Evolutionary conservation across 768 basidiomycete genomes (phyloP), one percentile per base, ranked within the genome.

Genomic region (Rhodotorula babjevae): DNA sequence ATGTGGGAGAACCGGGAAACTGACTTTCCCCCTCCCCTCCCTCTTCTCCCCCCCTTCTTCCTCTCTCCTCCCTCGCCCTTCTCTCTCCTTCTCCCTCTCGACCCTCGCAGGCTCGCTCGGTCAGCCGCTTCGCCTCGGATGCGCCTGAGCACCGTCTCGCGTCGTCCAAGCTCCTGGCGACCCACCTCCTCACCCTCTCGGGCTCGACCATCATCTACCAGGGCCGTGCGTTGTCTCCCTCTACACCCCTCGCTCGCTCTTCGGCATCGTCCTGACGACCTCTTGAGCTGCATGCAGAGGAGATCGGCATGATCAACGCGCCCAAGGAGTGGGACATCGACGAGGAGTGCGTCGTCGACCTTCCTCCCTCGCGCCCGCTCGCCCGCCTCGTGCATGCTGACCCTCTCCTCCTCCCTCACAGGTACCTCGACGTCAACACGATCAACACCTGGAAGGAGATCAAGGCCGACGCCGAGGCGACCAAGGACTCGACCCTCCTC

Each of bases 171-270:
- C 81, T 90, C 80, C 80, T 90, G 29, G 85, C 87, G 1, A 82
- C 88, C 65, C 79, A 89, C 49, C 84, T 90, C 73, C 82, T 85
- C 49, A 85, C 87, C 2, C 86, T 88, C 55, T 82, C 84, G 15
- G 89, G 90, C 12, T 89, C 89, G 29, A 80, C 87, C 71, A 91
- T 87, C 78, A 82, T 91, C 19, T 91, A 87, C 78, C 88, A 91
- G 81, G 90, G 89, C 12, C 63, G 73, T 70, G 33, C 19, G 73
- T 57, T 11, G 4, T 23, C 8, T 31, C 19, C 1, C 31, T 27
- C 29, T 31, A 8, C 53, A 14, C 33, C 3, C 0, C 7, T 11
- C 55, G 15, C 16, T 21, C 25, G 2, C 21, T 25, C 23, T 11
- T 29, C 29, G 25, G 27, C 14, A 3, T 29, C 44, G 18, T 18